Evolutionary conservation across 768 basidiomycete species (phyloP).

Genomic region (Asterophora lycoperdoides): DNA sequence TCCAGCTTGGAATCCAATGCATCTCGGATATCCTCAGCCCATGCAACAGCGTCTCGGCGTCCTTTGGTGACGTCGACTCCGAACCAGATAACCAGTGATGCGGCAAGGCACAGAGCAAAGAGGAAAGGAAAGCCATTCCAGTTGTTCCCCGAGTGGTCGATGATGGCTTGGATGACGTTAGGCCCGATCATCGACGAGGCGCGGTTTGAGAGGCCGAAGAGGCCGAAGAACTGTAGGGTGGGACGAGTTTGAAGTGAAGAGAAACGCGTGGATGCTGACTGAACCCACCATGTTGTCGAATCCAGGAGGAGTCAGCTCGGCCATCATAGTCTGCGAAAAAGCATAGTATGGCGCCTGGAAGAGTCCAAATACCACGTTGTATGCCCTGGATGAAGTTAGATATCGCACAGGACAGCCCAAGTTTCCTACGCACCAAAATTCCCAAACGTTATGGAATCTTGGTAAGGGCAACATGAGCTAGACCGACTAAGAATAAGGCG

Average conservation of each 20-base stretch:
- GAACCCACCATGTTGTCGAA: slow-evolving; percentile 67
- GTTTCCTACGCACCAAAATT: slow-evolving; percentile 66
- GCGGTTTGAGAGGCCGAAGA: slow-evolving; percentile 80
- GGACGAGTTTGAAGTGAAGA: background rate
- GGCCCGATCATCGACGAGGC: slow-evolving; percentile 87
- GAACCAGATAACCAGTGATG: slow-evolving; percentile 77
- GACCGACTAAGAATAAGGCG: background rate
- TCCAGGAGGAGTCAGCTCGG: slow-evolving; percentile 81
- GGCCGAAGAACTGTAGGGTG: slow-evolving; percentile 67
- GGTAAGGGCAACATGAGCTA: background rate
- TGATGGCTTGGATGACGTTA: slow-evolving; percentile 81
- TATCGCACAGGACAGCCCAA: background rate
- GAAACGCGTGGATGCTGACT: background rate
- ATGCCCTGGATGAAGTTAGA: slow-evolving; percentile 44
- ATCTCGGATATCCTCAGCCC: slow-evolving; percentile 37
- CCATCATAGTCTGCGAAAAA: slow-evolving; percentile 85
- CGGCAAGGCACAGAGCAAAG: slow-evolving; percentile 62
- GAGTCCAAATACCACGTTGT: slow-evolving; percentile 74
- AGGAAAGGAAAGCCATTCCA: slow-evolving; percentile 86
- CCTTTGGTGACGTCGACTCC: slow-evolving; percentile 62
- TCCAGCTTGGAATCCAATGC: too few species aligned
- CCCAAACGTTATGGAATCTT: slow-evolving; percentile 79
- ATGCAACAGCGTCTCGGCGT: slow-evolving; percentile 53
- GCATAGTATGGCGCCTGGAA: slow-evolving; percentile 89
- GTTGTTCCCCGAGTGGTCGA: slow-evolving; percentile 64